Conservation (phyloP, 352 stramenopile species). For the Phytophthora kernoviae region DNA sequence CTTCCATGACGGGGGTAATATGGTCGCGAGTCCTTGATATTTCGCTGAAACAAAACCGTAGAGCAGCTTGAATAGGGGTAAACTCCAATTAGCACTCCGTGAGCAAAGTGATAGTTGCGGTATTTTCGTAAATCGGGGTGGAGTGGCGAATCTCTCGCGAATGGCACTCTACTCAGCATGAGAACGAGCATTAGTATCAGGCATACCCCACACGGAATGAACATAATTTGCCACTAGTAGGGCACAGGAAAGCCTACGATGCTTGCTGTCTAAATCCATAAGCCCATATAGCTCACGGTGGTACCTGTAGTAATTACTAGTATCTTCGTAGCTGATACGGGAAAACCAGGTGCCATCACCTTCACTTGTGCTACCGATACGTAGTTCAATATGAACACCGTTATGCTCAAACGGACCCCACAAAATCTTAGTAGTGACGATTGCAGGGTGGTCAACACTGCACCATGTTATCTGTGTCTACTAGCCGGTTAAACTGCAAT, state of each 20-base stretch:
- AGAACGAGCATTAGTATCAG: conserved; percentile 9
- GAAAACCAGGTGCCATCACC: too few relatives aligned
- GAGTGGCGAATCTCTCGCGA: conserved; percentile 7
- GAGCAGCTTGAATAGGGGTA: conserved; percentile 20
- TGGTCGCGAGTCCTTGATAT: neutral
- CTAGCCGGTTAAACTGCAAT: too few relatives aligned
- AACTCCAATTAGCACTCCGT: conserved; percentile 15
- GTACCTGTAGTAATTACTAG: conserved; percentile 6
- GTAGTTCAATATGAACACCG: too few relatives aligned
- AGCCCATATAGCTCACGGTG: conserved; percentile 2
- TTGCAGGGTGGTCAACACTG: too few relatives aligned
- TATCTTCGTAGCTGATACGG: too few relatives aligned
- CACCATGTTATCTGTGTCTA: too few relatives aligned
- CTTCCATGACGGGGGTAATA: conserved; percentile 16
- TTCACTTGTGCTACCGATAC: too few relatives aligned
- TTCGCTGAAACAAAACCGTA: conserved; percentile 8
- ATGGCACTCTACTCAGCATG: conserved; percentile 8
- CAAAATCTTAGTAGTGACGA: too few relatives aligned
- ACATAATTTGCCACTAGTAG: conserved; percentile 17
- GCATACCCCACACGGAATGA: conserved; percentile 11
- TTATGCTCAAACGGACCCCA: too few relatives aligned
- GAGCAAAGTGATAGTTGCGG: conserved; percentile 6
- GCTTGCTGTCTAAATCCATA: conserved; percentile 1
- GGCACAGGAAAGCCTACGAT: conserved; percentile 17
- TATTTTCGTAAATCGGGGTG: conserved; percentile 11